Evolutionary conservation across 208 protist species (phyloP), one percentile per base, ranked within the genome.

Genomic region (Trypanosoma brucei): DNA sequence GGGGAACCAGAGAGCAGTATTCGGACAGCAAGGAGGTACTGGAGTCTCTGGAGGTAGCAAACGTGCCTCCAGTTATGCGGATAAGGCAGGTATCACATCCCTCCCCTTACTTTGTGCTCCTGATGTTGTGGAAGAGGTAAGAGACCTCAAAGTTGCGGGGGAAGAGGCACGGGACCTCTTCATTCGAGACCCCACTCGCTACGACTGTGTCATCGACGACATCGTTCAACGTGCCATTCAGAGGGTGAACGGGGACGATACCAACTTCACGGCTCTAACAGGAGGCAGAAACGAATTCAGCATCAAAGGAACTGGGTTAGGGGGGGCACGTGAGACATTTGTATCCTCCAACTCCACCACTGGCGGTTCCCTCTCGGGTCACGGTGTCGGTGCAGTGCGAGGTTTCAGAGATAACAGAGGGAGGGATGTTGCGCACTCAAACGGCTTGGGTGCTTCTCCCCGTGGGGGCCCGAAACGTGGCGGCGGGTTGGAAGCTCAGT

Each of bases 161-260:
- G 72, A 84, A 45, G 78, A 91, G 50, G 82, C 85, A 14, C 78
- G 68, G 5, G 75, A 83, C 55, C 81, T 94, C 48, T 94, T 90
- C 54, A 61, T 86, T 50, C 71, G 79, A 36, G 88, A 94, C 55
- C 88, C 88, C 39, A 62, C 85, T 9, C 75, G 84, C 14, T 94
- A 88, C 70, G 79, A 92, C 62, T 79, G 75, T 34, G 88, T 94
- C n/a, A 74, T 94, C 38, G 78, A 90, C 33, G 83, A 92, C 59
- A 48, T 94, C 40, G 72, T 92, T 42, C 39, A 60, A 38, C 62
- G 76, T 33, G 81, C 77, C 5, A 59, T 59, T 34, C 11, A 39
- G 22, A 66, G 59, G 50, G 65, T 84, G 49, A 9, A 57, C 3
- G 65, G 45, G 33, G 69, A 69, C 36, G 68, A 62, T 0, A 45